Evolutionary conservation across 2,329 filamentous ascomycete genomes (phyloP), one percentile per base, ranked within the genome.

Genomic region (Rachicladosporium sp.): DNA sequence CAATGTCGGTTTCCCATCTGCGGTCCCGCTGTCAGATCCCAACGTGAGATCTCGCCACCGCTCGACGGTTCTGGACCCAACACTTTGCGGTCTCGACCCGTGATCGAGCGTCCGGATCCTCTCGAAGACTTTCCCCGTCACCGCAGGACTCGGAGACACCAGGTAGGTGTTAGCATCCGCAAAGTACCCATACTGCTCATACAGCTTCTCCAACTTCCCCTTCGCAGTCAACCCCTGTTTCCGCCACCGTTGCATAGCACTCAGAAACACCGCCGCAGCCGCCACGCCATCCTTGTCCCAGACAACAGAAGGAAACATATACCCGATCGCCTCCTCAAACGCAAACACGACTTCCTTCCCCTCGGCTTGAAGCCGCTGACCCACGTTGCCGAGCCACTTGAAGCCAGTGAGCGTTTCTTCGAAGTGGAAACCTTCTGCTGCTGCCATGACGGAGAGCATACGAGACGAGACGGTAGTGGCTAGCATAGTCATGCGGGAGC

Each of bases 321-420:
- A 80, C 1, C 76, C 76, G 13, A 80, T 67, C 6, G 76, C 76
- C 57, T 80, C 76, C 56, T 80, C 76, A 47, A 74, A 80, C 1
- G 74, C 75, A 50, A 71, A 79, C 0, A 67, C 60, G 1, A 72
- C 67, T 13, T 67, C 60, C 47, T 70, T 71, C 15, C 70, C 72
- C 40, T 61, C 50, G 2, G 54, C 49, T 40, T 68, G 61, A 2
- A 78, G 63, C n/a, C 68, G 60, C 11, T 68, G 66, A 2, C 74
- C 72, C 34, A 71, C 64, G 45, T 78, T 79, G 2, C 74, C 76
- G 45, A 80, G 69, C 76, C 76, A 80, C 54, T 80, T 80, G 61
- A 80, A 80, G 1, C 76, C 76, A 0, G 76, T 80, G 23, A 80
- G 58, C 0, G 76, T 78, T 50, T 80, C 76, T 42, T 67, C 63